phyloP scores from a whole-genome alignment of 768 basidiomycete species.

The Lyophyllum decastes region DNA sequence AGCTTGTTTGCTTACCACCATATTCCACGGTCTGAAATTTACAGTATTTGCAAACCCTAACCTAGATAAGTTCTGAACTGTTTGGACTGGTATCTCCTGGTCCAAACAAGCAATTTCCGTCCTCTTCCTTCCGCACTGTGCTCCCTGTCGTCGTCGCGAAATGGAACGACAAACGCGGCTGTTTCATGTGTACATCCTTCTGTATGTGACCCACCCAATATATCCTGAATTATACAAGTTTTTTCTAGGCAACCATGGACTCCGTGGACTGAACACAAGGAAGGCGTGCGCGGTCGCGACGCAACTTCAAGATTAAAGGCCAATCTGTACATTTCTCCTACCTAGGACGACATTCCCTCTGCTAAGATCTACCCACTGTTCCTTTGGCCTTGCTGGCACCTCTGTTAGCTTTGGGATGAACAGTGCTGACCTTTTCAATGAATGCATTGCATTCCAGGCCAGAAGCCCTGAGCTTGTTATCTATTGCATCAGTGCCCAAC shows the following conservation, averaged over 20 bases:
- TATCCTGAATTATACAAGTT: background rate
- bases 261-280: background rate
- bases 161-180: background rate
- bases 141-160: background rate
- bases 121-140: background rate
- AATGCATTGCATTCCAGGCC: background rate
- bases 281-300: background rate
- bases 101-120: background rate
- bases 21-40: background rate
- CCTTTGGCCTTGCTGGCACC: too few species aligned
- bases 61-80: background rate
- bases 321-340: too few species aligned
- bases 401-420: background rate
- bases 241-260: background rate
- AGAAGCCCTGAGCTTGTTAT: background rate
- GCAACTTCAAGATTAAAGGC: background rate
- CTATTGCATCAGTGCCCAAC: background rate
- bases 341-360: too few species aligned
- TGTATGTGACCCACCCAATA: background rate
- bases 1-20: background rate
- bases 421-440: background rate
- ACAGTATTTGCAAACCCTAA: background rate
- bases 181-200: background rate
- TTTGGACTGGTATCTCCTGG: too few species aligned
- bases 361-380: too few species aligned